Base-by-base conservation (phyloP, 2,329 filamentous ascomycete species). In the Claviceps monticola region DNA sequence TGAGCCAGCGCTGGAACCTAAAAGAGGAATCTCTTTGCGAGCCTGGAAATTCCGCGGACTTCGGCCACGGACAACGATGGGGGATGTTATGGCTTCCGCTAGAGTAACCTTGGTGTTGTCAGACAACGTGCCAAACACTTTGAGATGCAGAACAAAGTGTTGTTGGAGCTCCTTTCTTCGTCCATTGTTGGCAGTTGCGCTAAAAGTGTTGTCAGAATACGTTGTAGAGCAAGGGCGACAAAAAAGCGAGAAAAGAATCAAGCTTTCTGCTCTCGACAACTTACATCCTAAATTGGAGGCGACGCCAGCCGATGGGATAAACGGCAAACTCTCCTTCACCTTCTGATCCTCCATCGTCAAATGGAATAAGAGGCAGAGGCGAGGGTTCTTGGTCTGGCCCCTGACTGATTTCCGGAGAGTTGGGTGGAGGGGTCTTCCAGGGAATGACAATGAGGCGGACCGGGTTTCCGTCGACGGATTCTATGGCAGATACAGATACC, bases 401-500 rank as follows among this genome's bases (percentile, higher is more conserved):
- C 55, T 84, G 79, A 55, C 69, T 75, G 53, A 82, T 74, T 56
- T 84, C 80, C n/a, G 81, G 76, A 3, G 83, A 80, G 67, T 84
- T 87, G 49, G 86, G 87, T 29, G 86, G 87, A 1, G 89, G 90
- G 2, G 90, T 96, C 73, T 97, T 97, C 91, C 91, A 97, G 1
- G 91, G 91, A 54, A 97, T 95, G 7, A 93, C 93, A 56, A 97
- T 96, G 56, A 97, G 83, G 60, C 94, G 91, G 44, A 96, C 88
- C 0, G 86, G 73, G 60, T 95, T 91, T 37, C 88, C 88, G 65
- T 97, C 91, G 16, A 95, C 89, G 1, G 91, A 96, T 66, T 97
- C 91, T 48, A 89, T 95, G 8, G 91, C 91, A 5, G 88, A 94
- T 46, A 97, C 87, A 51, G 84, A 83, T 50, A 96, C 80, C 65